Evolutionary conservation across 176 grass and related monocot species (phyloP), one percentile per base, ranked within the genome.

Genomic region (Carex pumila): DNA sequence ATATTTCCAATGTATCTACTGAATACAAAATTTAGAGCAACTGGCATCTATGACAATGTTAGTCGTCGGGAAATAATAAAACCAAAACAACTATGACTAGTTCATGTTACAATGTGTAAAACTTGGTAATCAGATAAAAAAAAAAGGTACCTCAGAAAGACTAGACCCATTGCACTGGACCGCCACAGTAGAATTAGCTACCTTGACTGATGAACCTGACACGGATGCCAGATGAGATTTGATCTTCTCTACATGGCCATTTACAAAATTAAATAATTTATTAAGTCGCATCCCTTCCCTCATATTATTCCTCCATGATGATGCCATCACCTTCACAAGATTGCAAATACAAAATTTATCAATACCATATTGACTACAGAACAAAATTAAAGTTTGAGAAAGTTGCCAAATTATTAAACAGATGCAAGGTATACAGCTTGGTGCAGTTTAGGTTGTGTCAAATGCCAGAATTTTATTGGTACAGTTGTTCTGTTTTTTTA

Each of bases 261-360:
- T 91, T 85, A 97, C 49, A 72, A 58, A 84, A 2, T 85, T 71
- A 17, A 94, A 94, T 79, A 97, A 77, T 83, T 58, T 79, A 71
- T 68, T 61, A 49, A 69, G 81, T 79, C 78, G 81, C 82, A 71
- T 85, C 57, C 84, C 34, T 85, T 94, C 89, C 54, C 71, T 85
- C 9, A 72, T 62, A 94, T 94, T 88, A 81, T 89, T 89, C 43
- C 91, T 71, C 89, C 93, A 91, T 36, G 94, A 88, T 60, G 94
- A 92, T 64, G 88, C 85, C 87, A 91, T 87, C 55, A 97, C 90
- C 94, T 97, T 78, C 32, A 88, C 19, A 58, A 92, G 8, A 25
- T 15, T 81, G 81, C 81, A 79, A 55, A 10, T 56, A 77, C 50
- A 56, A 31, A 7, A 25, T 31, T 73, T 34, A 56, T 77, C 12